These are phyloP conservation scores for Penicillium palitans DNA, from an alignment of 2,329 filamentous ascomycete species.

Conservation along the genomic window DNA sequence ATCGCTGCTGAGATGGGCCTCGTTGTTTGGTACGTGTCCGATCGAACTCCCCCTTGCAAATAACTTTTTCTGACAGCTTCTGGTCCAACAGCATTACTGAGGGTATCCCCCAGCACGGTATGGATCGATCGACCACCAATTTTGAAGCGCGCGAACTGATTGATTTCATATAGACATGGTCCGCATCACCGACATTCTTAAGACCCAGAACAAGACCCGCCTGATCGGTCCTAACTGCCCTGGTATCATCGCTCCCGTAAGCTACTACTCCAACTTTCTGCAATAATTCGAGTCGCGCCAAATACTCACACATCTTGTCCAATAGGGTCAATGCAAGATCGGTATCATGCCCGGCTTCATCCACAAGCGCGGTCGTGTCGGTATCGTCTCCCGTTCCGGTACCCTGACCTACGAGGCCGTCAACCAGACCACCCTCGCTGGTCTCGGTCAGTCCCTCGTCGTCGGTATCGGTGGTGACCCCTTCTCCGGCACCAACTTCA, in stretches of 20 bases:
- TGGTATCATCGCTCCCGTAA: slow-evolving; percentile 81
- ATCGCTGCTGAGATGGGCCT: slow-evolving; percentile 89
- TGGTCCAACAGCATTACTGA: slow-evolving; percentile 70
- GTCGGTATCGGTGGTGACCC: slow-evolving; percentile 98
- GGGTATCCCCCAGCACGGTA: slow-evolving; percentile 95
- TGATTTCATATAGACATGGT: slow-evolving; percentile 75
- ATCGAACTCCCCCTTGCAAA: slow-evolving; percentile 9
- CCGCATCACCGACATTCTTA: slow-evolving; percentile 95
- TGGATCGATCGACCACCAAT: slow-evolving; percentile 32
- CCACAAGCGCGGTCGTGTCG: slow-evolving; percentile 98
- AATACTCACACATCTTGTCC: slow-evolving; percentile 28
- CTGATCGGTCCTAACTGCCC: slow-evolving; percentile 98
- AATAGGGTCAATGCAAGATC: slow-evolving; percentile 94
- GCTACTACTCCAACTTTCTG: slow-evolving; percentile 20
- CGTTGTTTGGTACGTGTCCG: slow-evolving; percentile 69
- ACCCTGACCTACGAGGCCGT: slow-evolving; percentile 99
- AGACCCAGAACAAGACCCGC: slow-evolving; percentile 95
- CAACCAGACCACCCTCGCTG: slow-evolving; percentile 97
- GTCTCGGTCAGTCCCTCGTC: slow-evolving; percentile 95
- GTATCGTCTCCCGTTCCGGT: slow-evolving; percentile 96
- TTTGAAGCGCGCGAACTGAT: slow-evolving; percentile 19
- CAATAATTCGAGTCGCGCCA: neutral
- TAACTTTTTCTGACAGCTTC: slow-evolving; percentile 13
- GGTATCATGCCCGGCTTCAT: slow-evolving; percentile 99
- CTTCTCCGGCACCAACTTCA: slow-evolving; percentile 99